Conservation (phyloP, 176 grass and related monocot species). For the Paspalum notatum region DNA sequence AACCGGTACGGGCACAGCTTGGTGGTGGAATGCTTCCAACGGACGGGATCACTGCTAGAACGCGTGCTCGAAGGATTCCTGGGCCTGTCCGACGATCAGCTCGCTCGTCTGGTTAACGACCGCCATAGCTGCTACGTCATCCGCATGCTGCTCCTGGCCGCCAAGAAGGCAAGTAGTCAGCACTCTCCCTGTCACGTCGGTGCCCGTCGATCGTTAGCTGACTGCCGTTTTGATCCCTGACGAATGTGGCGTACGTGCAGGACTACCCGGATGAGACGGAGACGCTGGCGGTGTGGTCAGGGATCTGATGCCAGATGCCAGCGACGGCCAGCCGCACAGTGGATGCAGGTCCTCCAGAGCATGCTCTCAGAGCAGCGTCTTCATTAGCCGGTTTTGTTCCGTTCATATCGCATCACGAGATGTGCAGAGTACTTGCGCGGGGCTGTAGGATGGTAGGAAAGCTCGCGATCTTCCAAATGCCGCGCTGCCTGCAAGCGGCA, state of each 20-base stretch:
- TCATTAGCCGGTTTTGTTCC: not conserved
- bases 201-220: not conserved
- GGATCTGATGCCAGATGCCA: too few relatives aligned
- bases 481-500: not conserved
- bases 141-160: not conserved
- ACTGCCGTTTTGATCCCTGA: not conserved
- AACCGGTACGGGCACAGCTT: not conserved
- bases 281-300: not conserved
- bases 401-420: not conserved
- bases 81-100: not conserved
- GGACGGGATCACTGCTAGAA: not conserved
- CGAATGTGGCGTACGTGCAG: not conserved
- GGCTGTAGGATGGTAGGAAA: not conserved
- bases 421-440: not conserved
- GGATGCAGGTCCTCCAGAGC: not conserved
- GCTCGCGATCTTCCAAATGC: not conserved
- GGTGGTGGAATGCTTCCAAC: not conserved
- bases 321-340: not conserved
- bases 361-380: not conserved
- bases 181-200: not conserved
- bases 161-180: not conserved
- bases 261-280: not conserved
- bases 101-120: not conserved
- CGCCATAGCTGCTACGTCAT: not conserved
- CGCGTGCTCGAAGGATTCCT: not conserved